Conservation (phyloP, 768 basidiomycete genomes). For the Auricularia sp. region DNA sequence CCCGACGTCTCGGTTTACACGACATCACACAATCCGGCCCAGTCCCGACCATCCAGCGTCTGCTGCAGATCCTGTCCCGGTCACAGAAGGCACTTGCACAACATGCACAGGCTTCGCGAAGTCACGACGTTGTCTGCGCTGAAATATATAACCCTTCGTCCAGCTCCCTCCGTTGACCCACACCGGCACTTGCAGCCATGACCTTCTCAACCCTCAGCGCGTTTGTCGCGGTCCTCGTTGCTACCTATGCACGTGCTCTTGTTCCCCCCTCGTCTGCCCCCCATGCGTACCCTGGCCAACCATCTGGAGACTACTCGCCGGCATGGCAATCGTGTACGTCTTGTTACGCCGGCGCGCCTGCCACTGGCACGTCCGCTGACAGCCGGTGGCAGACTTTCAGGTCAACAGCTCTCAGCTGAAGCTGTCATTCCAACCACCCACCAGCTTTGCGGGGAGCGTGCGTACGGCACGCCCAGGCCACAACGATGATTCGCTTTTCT, state of each 20-base stretch:
- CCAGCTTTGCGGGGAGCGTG: background rate
- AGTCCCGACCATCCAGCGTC: background rate
- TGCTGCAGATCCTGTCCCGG: background rate
- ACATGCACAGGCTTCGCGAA: background rate
- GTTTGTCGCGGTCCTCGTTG: background rate
- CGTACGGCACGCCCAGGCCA: background rate
- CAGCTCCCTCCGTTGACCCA: background rate
- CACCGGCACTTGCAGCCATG: background rate
- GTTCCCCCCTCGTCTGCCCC: background rate
- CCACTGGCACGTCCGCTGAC: background rate
- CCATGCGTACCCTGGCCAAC: background rate
- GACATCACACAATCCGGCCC: background rate
- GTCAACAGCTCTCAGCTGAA: conserved; percentile 1
- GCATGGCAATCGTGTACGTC: background rate
- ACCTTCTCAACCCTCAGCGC: background rate
- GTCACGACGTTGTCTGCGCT: background rate
- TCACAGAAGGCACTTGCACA: background rate
- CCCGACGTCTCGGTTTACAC: background rate
- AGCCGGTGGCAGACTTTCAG: background rate
- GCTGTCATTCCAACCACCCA: background rate
- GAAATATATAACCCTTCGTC: background rate
- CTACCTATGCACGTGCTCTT: background rate
- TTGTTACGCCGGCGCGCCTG: background rate
- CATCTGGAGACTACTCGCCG: background rate
- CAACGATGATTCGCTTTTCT: background rate